Conservation (phyloP, 805 yeast genomes). For the Hanseniaspora nectarophila region DNA sequence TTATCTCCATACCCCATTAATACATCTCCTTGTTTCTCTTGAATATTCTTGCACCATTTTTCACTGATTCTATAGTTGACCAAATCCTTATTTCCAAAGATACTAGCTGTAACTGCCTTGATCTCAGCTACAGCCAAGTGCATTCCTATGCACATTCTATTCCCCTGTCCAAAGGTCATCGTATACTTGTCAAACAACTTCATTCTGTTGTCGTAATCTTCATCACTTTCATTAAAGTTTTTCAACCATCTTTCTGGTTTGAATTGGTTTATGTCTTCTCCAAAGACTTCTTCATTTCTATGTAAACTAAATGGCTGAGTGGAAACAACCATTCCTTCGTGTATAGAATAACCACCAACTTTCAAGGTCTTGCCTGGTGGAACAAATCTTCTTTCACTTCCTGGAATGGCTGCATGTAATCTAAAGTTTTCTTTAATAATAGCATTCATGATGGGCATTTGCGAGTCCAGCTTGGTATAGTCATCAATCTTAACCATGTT, state of each 20-base stretch:
- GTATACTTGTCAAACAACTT: constrained; percentile 40
- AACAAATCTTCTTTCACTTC: constrained; percentile 53
- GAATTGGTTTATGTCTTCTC: constrained; percentile 37
- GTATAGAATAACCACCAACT: constrained; percentile 28
- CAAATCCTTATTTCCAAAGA: constrained; percentile 35
- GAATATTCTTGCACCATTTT: constrained; percentile 35
- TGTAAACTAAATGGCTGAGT: constrained; percentile 59
- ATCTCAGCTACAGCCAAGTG: constrained; percentile 55
- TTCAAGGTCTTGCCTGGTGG: constrained; percentile 24
- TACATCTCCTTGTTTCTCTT: constrained; percentile 18
- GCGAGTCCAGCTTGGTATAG: constrained; percentile 37
- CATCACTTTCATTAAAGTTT: constrained; percentile 28
- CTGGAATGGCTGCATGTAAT: constrained; percentile 61
- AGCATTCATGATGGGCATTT: constrained; percentile 43
- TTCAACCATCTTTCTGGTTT: constrained; percentile 55
- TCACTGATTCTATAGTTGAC: constrained; percentile 31
- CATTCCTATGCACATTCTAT: constrained; percentile 65
- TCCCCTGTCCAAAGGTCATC: constrained; percentile 64
- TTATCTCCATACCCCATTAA: constrained; percentile 21
- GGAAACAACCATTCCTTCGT: constrained; percentile 45
- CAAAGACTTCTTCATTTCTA: constrained; percentile 39
- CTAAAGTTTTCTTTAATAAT: constrained; percentile 50
- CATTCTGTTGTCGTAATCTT: constrained; percentile 30
- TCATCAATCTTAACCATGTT: constrained; percentile 17
- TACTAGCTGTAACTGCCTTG: constrained; percentile 42